Base-by-base conservation (phyloP, 2,329 filamentous ascomycete genomes). In the Aspergillus melleus region DNA sequence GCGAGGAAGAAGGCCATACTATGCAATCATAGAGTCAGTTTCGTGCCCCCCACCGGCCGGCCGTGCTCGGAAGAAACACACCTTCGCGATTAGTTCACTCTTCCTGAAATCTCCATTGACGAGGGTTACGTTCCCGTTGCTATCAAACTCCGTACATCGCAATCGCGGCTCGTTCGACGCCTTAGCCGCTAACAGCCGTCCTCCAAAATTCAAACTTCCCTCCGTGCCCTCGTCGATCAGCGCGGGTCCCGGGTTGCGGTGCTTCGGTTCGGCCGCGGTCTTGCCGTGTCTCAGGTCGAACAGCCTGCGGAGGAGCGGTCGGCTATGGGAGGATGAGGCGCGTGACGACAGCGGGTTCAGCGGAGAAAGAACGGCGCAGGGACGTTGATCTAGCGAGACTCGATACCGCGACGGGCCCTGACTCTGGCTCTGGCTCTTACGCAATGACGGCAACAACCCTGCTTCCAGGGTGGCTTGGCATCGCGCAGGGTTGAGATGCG, bases 101-200 rank as follows among this genome's bases (percentile, higher is more conserved):
- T 99, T 99, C 79, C 95, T 96, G 77, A 97, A 98, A 76, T 98
- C 95, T 60, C 92, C 92, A 72, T 96, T 96, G 20, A 96, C 90
- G 59, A 98, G 81, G 20, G 94, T 96, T 26, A 97, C 92, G 68
- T 96, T 90, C 46, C 95, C 95, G 70, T 91, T 87, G 74, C 93
- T 92, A 70, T 98, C 92, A 61, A 98, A 91, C 76, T 99, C 95
- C 1, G 95, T 99, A 73, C 95, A 99, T 56, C 95, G 86, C 66
- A 99, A 81, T 61, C 92, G 88, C 30, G 93, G 86, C 75, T 97
- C 92, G 59, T 94, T 89, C 26, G 90, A 88, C 2, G 91, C 89
- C 76, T 94, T 95, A 51, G 87, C 84, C 54, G 87, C 84, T 69
- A 91, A 19, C 8, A 47, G 81, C 49, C 88, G 86, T 47, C 92